Evolutionary conservation across 805 yeast species (phyloP).

Genomic region (Candida glaebosa): DNA sequence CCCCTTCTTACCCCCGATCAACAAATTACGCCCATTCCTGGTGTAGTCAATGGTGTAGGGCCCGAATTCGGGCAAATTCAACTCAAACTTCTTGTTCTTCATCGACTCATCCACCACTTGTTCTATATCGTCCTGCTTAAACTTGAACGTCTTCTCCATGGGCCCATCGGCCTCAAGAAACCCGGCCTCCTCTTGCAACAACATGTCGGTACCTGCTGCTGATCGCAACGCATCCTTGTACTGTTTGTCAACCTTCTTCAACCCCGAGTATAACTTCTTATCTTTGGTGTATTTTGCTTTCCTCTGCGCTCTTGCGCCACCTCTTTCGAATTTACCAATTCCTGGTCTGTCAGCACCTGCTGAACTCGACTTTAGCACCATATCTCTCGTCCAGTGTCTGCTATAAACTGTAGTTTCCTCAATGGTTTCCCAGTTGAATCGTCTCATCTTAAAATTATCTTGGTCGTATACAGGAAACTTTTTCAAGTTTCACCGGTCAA

Average conservation of each 20-base stretch:
- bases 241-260: conserved; percentile 66
- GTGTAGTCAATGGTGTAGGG: conserved; percentile 83
- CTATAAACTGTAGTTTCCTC: too few species aligned
- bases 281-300: conserved; percentile 45
- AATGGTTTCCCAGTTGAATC: not conserved
- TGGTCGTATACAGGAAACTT: not conserved
- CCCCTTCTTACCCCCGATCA: conserved; percentile 88
- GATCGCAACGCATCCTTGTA: conserved; percentile 75
- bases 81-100: conserved; percentile 68
- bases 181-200: conserved; percentile 82
- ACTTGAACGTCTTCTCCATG: conserved; percentile 88
- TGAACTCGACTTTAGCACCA: not conserved
- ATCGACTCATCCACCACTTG: conserved; percentile 76
- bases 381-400: not conserved
- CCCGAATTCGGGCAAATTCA: conserved; percentile 74
- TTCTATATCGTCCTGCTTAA: conserved; percentile 74
- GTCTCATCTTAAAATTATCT: not conserved
- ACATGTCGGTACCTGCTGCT: conserved; percentile 83
- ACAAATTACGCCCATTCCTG: conserved; percentile 80
- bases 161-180: conserved; percentile 84
- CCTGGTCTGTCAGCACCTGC: conserved; percentile 16
- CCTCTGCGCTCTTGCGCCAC: conserved; percentile 12
- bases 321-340: conserved; percentile 26
- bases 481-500: not conserved
- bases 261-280: conserved; percentile 57